Evolutionary conservation across 768 basidiomycete genomes (phyloP).

Genomic region (Strobilomyces dryophilus): DNA sequence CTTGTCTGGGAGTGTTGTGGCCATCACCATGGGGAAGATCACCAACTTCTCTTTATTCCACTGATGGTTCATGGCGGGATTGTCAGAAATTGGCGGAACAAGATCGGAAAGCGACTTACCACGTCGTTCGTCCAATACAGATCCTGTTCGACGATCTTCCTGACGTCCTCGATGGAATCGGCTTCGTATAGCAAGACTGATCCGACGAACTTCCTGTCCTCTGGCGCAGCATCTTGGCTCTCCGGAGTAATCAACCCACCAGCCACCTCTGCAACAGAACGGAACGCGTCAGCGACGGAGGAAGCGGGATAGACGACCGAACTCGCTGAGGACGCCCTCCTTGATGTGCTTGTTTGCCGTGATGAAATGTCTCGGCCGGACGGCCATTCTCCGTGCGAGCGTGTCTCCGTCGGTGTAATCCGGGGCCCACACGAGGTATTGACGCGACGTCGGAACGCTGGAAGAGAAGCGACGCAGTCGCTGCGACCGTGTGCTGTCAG

Average conservation of each 20-base stretch:
- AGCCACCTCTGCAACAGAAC: constrained; percentile 39
- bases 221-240: constrained; percentile 41
- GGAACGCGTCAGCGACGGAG: constrained; percentile 1
- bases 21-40: constrained; percentile 44
- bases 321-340: constrained; percentile 50
- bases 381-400: constrained; percentile 51
- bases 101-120: constrained; percentile 30
- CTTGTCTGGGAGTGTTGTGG: constrained; percentile 30
- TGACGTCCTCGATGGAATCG: constrained; percentile 44
- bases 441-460: constrained; percentile 2
- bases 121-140: constrained; percentile 41
- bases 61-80: constrained; percentile 26
- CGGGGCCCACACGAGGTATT: constrained; percentile 56
- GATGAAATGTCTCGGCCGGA: constrained; percentile 50
- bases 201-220: constrained; percentile 57
- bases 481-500: not conserved
- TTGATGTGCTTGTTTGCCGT: constrained; percentile 38
- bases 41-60: constrained; percentile 56
- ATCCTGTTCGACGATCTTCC: constrained; percentile 38
- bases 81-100: not conserved
- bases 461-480: constrained; percentile 13
- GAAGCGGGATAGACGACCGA: not conserved
- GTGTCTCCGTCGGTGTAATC: constrained; percentile 59
- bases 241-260: constrained; percentile 60
- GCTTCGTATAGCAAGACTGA: constrained; percentile 55